A percentile compares a stretch with the other conserved stretches of the same genome.
Conservation (phyloP, 2,329 filamentous ascomycete species). For the Diaporthe nobilis region DNA sequence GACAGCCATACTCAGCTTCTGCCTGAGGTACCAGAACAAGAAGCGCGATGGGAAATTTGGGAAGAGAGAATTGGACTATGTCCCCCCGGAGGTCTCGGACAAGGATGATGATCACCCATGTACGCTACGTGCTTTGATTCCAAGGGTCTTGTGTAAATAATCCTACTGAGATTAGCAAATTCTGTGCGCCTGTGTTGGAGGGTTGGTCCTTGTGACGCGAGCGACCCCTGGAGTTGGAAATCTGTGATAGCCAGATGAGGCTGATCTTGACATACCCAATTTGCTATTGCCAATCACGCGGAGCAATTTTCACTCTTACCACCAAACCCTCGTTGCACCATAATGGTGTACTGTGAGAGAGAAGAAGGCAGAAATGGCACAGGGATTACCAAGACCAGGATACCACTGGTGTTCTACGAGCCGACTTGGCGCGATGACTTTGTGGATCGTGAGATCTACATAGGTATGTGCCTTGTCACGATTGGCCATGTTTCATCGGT, state of each 20-base stretch:
- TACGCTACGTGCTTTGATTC: background rate
- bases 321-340: too few species aligned
- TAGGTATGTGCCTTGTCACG: fast-evolving
- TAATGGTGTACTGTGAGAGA: too few species aligned
- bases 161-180: fast-evolving
- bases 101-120: background rate
- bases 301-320: too few species aligned
- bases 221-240: too few species aligned
- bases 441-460: background rate
- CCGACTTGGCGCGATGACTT: background rate
- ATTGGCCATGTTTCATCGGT: background rate
- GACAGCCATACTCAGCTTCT: background rate
- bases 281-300: too few species aligned
- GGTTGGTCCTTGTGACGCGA: too few species aligned
- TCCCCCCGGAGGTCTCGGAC: background rate
- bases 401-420: background rate
- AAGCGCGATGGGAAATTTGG: background rate
- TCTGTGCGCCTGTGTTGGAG: fast-evolving
- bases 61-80: background rate
- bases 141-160: fast-evolving
- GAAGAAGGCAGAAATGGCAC: too few species aligned
- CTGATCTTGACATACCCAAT: too few species aligned
- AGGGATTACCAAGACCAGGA: fast-evolving
- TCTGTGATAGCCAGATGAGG: too few species aligned
- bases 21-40: background rate